Evolutionary conservation across 73 alveolate species (phyloP).

Genomic region (Diophrys sp.): DNA sequence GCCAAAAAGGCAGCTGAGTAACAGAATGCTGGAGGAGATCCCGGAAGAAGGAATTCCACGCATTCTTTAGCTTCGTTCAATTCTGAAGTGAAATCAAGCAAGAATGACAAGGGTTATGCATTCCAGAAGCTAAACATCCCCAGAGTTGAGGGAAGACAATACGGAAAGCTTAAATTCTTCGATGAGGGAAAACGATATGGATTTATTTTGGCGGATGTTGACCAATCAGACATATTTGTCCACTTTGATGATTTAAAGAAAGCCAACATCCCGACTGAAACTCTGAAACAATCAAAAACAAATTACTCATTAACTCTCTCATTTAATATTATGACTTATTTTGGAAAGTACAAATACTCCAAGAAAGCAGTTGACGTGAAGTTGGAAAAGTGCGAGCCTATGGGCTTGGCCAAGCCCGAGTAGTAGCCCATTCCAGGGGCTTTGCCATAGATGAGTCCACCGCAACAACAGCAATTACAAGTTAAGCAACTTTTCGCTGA

Average conservation of each 20-base stretch:
- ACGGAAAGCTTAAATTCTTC: constrained; percentile 76
- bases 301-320: constrained; percentile 37
- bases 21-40: too few relatives aligned
- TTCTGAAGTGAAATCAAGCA: too few relatives aligned
- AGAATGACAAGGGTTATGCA: too few relatives aligned
- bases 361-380: constrained; percentile 72
- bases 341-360: constrained; percentile 72
- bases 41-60: too few relatives aligned
- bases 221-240: constrained; percentile 51
- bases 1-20: too few relatives aligned
- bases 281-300: constrained; percentile 44
- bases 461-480: too few relatives aligned
- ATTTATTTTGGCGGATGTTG: constrained; percentile 67
- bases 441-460: too few relatives aligned
- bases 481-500: too few relatives aligned
- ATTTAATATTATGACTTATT: constrained; percentile 61
- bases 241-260: constrained; percentile 76
- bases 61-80: too few relatives aligned
- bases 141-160: background rate
- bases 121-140: too few relatives aligned
- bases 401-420: constrained; percentile 8
- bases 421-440: too few relatives aligned
- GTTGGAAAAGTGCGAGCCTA: constrained; percentile 20
- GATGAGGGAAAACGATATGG: constrained; percentile 75
- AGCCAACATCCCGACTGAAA: constrained; percentile 62